phyloP scores from a whole-genome alignment of 495 filamentous ascomycete species.

The Aspergillus biplanus region DNA sequence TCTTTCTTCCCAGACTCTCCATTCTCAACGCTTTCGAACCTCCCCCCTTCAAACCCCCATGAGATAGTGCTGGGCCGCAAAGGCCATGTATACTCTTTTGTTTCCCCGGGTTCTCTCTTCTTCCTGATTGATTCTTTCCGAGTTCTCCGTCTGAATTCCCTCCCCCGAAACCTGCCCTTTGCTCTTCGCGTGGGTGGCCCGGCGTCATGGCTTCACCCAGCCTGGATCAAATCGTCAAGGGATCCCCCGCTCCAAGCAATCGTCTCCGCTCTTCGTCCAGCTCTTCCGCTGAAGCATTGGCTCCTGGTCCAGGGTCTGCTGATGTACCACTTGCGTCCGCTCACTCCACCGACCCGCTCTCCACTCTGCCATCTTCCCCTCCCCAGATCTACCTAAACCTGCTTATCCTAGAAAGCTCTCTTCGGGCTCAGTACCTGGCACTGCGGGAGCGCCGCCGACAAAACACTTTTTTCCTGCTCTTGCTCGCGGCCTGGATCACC shows the following conservation, averaged over 20 bases:
- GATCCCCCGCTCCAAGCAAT: conserved; percentile 62
- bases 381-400: conserved; percentile 99
- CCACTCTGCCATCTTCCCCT: conserved; percentile 82
- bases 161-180: background rate
- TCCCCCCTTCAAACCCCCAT: conserved; percentile 21
- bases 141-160: conserved; percentile 29
- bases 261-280: conserved; percentile 35
- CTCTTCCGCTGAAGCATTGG: conserved; percentile 44
- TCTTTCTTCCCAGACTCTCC: background rate
- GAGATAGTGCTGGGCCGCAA: conserved; percentile 35
- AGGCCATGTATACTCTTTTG: conserved; percentile 32
- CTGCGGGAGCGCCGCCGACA: conserved; percentile 86
- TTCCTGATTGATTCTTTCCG: conserved; percentile 24
- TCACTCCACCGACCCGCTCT: conserved; percentile 68
- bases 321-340: conserved; percentile 41
- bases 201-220: conserved; percentile 57
- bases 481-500: conserved; percentile 76
- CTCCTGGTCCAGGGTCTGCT: conserved; percentile 36
- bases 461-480: conserved; percentile 89
- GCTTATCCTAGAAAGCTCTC: conserved; percentile 90
- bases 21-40: too few species aligned
- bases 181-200: background rate
- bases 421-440: conserved; percentile 90
- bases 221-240: conserved; percentile 89
- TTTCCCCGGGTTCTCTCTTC: background rate